Base-by-base conservation (phyloP, 805 yeast genomes). In the Starmerella scarabaei region DNA sequence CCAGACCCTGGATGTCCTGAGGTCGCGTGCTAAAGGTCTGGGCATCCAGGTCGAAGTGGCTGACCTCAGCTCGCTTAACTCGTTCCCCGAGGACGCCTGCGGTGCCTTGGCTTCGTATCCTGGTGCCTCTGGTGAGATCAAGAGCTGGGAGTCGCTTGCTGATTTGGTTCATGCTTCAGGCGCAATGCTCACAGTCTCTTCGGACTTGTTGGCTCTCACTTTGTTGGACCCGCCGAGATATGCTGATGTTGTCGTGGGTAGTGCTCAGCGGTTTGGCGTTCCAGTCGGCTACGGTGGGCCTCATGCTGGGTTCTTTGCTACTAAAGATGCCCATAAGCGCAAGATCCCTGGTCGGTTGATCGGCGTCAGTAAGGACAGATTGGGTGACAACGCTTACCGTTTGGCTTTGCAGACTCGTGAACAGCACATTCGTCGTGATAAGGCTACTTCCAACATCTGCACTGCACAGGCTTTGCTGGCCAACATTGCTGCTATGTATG, bases 251-350 rank as follows among this genome's bases (percentile, higher is more conserved):
- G 95, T 80, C 2, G 66, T 91, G 33, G 98, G 98, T 35, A 75
- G 85, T 7, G 72, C 96, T 4, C 98, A 91, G 68, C 71, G 98
- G 60, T 84, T 91, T 53, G 98, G 98, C 55, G 96, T 88, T 30
- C 97, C 98, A 40, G 73, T 88, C 66, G 98, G 97, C 5, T 91
- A 76, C 58, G 98, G 98, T 55, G 98, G 98, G 17, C 98, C 98
- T 3, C 98, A 91, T 60, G 97, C 98, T 35, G 98, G 94, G 0
- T 91, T 83, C 64, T 86, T 91, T 53, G 83, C 97, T 7, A 93
- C 88, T 30, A 69, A 74, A n/a, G 73, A 76, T 44, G 70, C 75
- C 41, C 69, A 80, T 52, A 82, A 83, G 57, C 75, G 98, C 58
- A 91, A 86, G 62, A 84, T 91, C 60, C 98, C 98, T 2, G 98